Base-by-base conservation (phyloP, 2,329 filamentous ascomycete species). In the Pseudogymnoascus sp. region DNA sequence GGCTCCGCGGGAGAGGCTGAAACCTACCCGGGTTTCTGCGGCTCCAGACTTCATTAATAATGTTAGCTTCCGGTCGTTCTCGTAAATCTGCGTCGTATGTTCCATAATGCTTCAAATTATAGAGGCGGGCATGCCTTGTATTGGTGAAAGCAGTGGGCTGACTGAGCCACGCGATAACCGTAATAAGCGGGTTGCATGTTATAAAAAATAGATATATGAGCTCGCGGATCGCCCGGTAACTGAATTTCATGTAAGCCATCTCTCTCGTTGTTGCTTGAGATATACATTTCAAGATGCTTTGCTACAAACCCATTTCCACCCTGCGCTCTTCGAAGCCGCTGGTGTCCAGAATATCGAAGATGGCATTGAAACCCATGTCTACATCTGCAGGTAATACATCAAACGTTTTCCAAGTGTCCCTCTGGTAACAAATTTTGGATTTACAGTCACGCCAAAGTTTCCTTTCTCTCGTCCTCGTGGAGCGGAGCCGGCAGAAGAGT, bases 401-500 rank as follows among this genome's bases (percentile, higher is more conserved):
- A 12, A 54, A 32, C 11, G 1, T 38, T 6, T 25, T 38, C 22
- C 18, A 5, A 5, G 14, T 6, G 18, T 16, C 12, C n/a, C 9
- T 37, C 18, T 25, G 6, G 16, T 35, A 30, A 58, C 8, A 18
- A 37, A 28, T 62, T 62, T 25, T 57, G 58, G 41, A 18, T 58
- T 57, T 11, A 34, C 59, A 34, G 63, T 65, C 9, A 59, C 66
- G 4, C 71, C 70, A 1, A 64, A 60, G 37, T 77, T 78, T 64
- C 75, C 75, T 37, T 77, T 78, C 64, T 61, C 70, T 6, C 71
- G 76, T 6, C 72, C 73, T 6, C 70, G 71, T 2, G 74, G 69
- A 18, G 65, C 75, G 43, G 73, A 77, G 18, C 76, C 77, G 1
- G 76, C 77, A 0, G 70, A 72, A 4, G 77, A 79, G 64, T 79